Percentiles rank a stretch among this genome's conserved stretches.
Evolutionary conservation across 306 rosid genomes (phyloP).

Genomic region (Vicia faba): DNA sequence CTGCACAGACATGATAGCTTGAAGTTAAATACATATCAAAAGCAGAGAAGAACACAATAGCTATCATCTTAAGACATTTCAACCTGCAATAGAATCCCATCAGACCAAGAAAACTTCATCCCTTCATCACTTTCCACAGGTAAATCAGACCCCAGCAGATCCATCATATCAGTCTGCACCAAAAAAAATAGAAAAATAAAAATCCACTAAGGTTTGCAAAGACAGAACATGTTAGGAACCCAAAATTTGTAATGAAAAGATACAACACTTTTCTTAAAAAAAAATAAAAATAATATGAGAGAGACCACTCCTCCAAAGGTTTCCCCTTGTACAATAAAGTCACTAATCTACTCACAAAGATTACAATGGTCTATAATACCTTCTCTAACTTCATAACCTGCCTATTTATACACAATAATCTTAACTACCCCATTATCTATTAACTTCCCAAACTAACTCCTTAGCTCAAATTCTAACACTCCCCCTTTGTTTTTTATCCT

Average conservation of each 20-base stretch:
- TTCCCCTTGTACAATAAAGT: background rate
- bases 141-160: slow-evolving; percentile 88
- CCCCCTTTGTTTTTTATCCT: background rate
- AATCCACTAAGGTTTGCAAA: background rate
- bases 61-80: slow-evolving; percentile 27
- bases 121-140: slow-evolving; percentile 90
- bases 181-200: slow-evolving; percentile 15
- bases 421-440: background rate
- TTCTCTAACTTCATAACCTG: background rate
- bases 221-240: background rate
- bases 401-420: background rate
- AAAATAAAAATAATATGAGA: background rate
- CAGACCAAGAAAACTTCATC: slow-evolving; percentile 91
- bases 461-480: background rate
- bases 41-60: slow-evolving; percentile 15
- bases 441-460: background rate
- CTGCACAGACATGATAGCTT: slow-evolving; percentile 49
- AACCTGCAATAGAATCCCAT: slow-evolving; percentile 95
- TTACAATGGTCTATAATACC: background rate
- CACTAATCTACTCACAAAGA: background rate
- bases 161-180: slow-evolving; percentile 96
- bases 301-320: background rate
- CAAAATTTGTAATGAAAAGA: background rate
- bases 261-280: background rate
- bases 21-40: slow-evolving; percentile 35